Base-by-base conservation (phyloP, 2,329 filamentous ascomycete genomes). In the Fulvia fulva region DNA sequence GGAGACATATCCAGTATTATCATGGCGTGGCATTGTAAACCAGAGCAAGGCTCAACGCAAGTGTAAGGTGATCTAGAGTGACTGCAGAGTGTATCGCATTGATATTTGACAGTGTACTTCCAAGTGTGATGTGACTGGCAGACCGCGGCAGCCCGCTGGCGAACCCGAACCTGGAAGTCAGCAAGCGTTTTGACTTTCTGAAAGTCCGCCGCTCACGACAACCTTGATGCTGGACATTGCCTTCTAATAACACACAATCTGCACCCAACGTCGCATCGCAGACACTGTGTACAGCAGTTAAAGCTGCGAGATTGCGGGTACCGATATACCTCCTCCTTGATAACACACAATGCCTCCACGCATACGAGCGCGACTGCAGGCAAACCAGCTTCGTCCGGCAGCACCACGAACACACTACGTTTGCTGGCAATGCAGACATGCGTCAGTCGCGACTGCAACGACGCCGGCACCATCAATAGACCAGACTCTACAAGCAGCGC, bases 381-480 rank as follows among this genome's bases (percentile, higher is more conserved):
- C 62, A 63, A 67, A 65, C 63, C 70, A 68, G 57, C 68, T 75
- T 58, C 72, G 72, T 58, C 64, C 65, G 59, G 56, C 58, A 51
- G 59, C 51, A 19, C 65, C 62, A 65, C 64, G 60, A 56, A 54
- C 65, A 26, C 63, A 59, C 51, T 70, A 70, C 56, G 59, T 71
- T 64, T 68, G 69, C 69, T 69, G 68, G 57, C 70, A 75, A 73
- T 72, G 73, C 73, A 71, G 76, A 66, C 79, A 82, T 70, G 81
- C 81, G 53, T 80, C 81, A 34, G 58, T 70, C 43, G 75, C 78
- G 56, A 74, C 78, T 57, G 75, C 80, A 64, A 77, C 76, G 5
- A 81, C 81, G 16, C 79, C 83, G 51, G 79, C 82, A 32, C 75
- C 81, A 11, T 74, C 83, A 49, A 75, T 81, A 55, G 74, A 80